Evolutionary conservation across 2,329 filamentous ascomycete species (phyloP), one percentile per base, ranked within the genome.

Genomic region (Colletotrichum sp.): DNA sequence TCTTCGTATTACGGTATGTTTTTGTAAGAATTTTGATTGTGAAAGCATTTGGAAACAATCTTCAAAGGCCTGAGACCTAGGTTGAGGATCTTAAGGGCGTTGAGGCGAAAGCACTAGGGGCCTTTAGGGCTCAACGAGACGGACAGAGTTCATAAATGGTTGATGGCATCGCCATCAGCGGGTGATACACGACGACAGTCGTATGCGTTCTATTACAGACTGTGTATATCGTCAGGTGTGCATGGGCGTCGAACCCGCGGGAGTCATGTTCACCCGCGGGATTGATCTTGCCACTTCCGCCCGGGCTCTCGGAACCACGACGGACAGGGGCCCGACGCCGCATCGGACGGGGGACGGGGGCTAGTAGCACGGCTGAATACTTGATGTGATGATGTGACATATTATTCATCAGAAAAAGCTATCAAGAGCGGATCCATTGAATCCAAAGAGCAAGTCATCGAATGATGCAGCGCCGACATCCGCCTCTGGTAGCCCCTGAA

Each of bases 391-490:
- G 6, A 52, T 52, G 12, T 22, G 10, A 22, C 18, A 7, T 48
- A 13, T 52, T 22, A 8, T 28, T 34, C 36, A 77, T 39, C 77
- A 79, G 7, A 77, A 69, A 15, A 80, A 79, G 30, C 77, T 79
- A n/a, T 81, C 82, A 22, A 81, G 78, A 22, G 79, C 79, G 9
- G 82, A 79, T 8, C 81, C 81, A 55, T 84, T 82, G 48, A 84
- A 82, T 2, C 82, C 82, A 65, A 84, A 83, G 3, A 84, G 79
- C 5, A 80, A 75, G 63, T 83, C 82, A 39, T 83, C 82, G 6
- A 81, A 57, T 1, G 78, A 79, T 2, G 75, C 76, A 3, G 75
- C 60, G 1, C 77, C 79, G 5, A 68, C 68, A 39, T 78, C 39
- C 16, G 67, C 55, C 16, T 68, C 44, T 18, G 66, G 30, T 52